Base-by-base conservation (phyloP, 2,329 filamentous ascomycete genomes). In the Calonectria fujianensis region DNA sequence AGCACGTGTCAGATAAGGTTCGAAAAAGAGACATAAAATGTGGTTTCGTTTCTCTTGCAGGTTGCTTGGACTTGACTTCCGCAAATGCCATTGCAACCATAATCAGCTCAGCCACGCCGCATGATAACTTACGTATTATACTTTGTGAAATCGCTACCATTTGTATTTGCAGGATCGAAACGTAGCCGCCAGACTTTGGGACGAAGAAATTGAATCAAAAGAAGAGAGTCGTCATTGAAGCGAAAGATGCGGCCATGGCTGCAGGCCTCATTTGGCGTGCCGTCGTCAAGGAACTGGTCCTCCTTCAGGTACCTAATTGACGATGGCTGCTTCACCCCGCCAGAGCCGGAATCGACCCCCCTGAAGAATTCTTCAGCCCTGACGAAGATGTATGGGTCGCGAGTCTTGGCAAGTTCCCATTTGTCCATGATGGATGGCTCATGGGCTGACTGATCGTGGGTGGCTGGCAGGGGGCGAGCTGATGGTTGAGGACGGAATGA, bases 111-210 rank as follows among this genome's bases (percentile, higher is more conserved):
- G n/a, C 4, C 4, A 18, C 3, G 13, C 0, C 13, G 5, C 7
- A 27, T 18, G 24, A 29, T 11, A 13, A 41, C 57, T 63, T 24
- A 63, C 57, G 57, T 63, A n/a, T 63, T 63, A 24, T 63, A 63
- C 24, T 63, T 39, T 11, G 57, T 63, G 24, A 63, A 63, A 63
- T 63, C 35, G 13, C 32, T 39, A 6, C 57, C 57, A 14, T 63
- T 41, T 27, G 3, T 37, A 14, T 63, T 63, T 41, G n/a, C 24
- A 9, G 57, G 57, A 10, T 63, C 57, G 31, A 63, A 63, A 14
- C 57, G 57, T 20, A 63, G 24, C 11, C 32, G 37, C 57, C 57
- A 63, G 24, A 63, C 57, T 11, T 20, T 29, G 3, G 57, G 57
- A 2, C 57, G 57, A 9, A 63, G 39, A 35, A 63, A 63, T 8